Base-by-base conservation (phyloP, 768 basidiomycete species). In the Pilatotrama ljubarskyi region DNA sequence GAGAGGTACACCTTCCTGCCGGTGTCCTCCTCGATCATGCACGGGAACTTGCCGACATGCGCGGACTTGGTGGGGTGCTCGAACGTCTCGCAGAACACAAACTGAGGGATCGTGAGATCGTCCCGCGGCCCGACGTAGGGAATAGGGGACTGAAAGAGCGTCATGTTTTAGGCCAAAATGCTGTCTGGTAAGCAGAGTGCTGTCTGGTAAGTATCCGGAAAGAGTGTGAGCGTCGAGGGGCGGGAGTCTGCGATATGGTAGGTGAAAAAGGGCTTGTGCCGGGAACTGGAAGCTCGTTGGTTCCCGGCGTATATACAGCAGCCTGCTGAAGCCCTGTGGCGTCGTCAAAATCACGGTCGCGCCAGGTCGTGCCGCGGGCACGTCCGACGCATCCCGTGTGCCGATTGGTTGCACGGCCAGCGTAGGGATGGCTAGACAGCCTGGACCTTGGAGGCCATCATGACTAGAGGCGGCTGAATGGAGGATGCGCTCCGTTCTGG, bases 11-110 rank as follows among this genome's bases (percentile, higher is more conserved):
- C 61, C 44, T 48, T 51, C 50, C 51, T 43, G 2, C 64, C 64
- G 1, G 61, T 62, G 36, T 62, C 61, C 44, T 62, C 64, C 13
- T 65, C 64, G 25, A 65, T 57, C 40, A 65, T 35, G 40, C 61
- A 62, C 3, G 64, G 61, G 36, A 20, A 51, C 54, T 25, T 43
- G 42, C 49, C 43, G 42, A 40, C 22, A 26, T 55, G 8, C 15
- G 43, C 13, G 26, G 57, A 37, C 54, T 41, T 49, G 36, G 55
- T 55, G 2, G 64, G 64, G 46, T 62, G 64, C 25, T 32, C 46
- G n/a, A 36, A 46, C 17, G 49, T 26, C n/a, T 57, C 55, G 51
- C 55, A 54, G 22, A 65, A 62, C 22, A 62, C 36, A 38, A 65
- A 59, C 46, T 65, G 64, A 10, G 64, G 61, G 11, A 65, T 37